Evolutionary conservation across 2,329 filamentous ascomycete species (phyloP).

Genomic region (Ceratocystis cacaofunesta): DNA sequence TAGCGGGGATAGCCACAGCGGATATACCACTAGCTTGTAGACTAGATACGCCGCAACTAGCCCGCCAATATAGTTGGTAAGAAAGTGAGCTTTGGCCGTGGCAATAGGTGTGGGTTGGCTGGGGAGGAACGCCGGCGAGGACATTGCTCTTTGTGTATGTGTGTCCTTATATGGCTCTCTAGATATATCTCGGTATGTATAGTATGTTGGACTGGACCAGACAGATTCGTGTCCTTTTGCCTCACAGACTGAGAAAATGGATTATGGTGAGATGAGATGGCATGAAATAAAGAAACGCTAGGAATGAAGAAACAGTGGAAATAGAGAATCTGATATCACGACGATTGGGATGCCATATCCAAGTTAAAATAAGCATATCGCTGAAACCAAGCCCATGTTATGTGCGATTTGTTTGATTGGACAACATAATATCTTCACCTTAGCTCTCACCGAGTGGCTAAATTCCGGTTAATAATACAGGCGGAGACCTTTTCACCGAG

Average conservation of each 20-base stretch:
- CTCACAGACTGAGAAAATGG: background rate
- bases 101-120: conserved; percentile 10
- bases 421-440: conserved; percentile 4
- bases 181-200: background rate
- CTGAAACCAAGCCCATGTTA: background rate
- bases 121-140: background rate
- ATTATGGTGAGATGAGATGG: background rate
- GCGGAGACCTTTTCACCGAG: background rate
- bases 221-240: background rate
- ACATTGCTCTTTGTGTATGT: background rate
- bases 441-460: background rate
- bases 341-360: background rate
- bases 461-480: background rate
- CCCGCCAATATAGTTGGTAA: background rate
- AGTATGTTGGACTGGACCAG: background rate
- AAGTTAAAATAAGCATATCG: background rate
- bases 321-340: background rate
- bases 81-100: conserved; percentile 5
- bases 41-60: background rate
- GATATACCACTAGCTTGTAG: conserved; percentile 6
- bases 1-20: conserved; percentile 22
- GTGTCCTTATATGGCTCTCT: background rate
- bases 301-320: background rate
- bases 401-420: background rate
- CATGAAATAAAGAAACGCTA: background rate